Evolutionary conservation across 1,284 basidiomycete species (phyloP), one percentile per base, ranked within the genome.

Genomic region (Ustilago sp.): DNA sequence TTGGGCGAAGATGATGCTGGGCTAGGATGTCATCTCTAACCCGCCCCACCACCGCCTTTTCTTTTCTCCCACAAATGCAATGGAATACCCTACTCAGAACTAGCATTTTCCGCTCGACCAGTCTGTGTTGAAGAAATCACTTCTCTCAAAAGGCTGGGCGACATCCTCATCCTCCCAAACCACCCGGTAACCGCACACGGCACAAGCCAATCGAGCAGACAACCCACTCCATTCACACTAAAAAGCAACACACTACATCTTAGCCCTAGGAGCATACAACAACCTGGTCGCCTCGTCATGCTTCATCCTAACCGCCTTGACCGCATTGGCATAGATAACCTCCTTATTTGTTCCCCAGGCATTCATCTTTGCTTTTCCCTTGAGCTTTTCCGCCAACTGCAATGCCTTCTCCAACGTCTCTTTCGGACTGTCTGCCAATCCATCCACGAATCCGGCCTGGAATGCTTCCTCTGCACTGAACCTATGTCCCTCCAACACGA

Each of bases 401-500:
- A 85, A 60, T 3, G 89, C 88, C 13, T 76, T 79, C 8, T 83
- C 87, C 23, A 94, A 80, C 4, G 95, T 89, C 52, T 89, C 88
- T 31, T 83, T 77, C 88, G 90, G 59, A 87, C 88, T 31, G 90
- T 92, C 53, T 92, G 83, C 69, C 90, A 88, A 83, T 0, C 57
- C 59, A 53, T 97, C 94, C 28, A 97, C 87, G 11, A 97, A 86
- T 5, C 92, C 92, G 17, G 88, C 88, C 11, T 89, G 85, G 5
- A 91, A 87, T 1, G 93, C 91, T 84, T 96, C 93, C 13, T 87
- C 77, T 7, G 94, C 91, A 1, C 91, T 91, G 87, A 94, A 95
- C 47, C 93, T 90, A 80, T 93, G 90, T 1, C 93, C 95, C 81
- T 94, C 93, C 5, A 96, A 88, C 12, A 92, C 90, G 36, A 94